Base-by-base conservation (phyloP, 352 stramenopile species). In the Phytophthora pluvialis region DNA sequence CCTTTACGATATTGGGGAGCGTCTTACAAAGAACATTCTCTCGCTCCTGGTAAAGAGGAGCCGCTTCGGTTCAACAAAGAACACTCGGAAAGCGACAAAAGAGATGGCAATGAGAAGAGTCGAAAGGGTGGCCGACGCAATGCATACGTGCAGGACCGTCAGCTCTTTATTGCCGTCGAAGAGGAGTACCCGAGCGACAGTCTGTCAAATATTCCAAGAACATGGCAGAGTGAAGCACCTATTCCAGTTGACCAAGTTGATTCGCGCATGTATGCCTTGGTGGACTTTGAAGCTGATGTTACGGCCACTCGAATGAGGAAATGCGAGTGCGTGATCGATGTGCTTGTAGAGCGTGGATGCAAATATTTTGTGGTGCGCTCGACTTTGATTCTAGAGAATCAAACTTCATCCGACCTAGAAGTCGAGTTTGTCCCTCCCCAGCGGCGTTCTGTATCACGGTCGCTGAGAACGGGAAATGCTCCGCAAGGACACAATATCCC, bases 301-400 rank as follows among this genome's bases (percentile, higher is more conserved):
- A 64, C 70, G 4, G 71, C 73, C 3, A 70, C 67, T 5, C 67
- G 68, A 36, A 83, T 89, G 65, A 77, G 80, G 36, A 92, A 92
- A 48, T 95, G 86, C 33, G 88, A 96, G 62, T 94, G 87, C 47
- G 80, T 93, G 31, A 92, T 96, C 54, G 88, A 95, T 46, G 86
- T 96, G 4, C 57, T 93, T 11, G 80, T 96, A 7, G 83, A 96
- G 52, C 83, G 81, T 39, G 88, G 88, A n/a, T 93, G 84, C 70
- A 96, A 96, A 60, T 86, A 90, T 57, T 93, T 96, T 52, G 83
- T 94, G 16, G 84, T 96, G 15, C 86, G 88, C 1, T 95, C 86
- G 5, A 91, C 86, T 9, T 59, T 93, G 52, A 62, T 93, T 43
- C 32, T 96, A 11, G 84, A 94, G 35, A 96, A 96, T 67, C 90